Evolutionary conservation across 768 basidiomycete genomes (phyloP).

Genomic region (Pleurotus cornucopiae): DNA sequence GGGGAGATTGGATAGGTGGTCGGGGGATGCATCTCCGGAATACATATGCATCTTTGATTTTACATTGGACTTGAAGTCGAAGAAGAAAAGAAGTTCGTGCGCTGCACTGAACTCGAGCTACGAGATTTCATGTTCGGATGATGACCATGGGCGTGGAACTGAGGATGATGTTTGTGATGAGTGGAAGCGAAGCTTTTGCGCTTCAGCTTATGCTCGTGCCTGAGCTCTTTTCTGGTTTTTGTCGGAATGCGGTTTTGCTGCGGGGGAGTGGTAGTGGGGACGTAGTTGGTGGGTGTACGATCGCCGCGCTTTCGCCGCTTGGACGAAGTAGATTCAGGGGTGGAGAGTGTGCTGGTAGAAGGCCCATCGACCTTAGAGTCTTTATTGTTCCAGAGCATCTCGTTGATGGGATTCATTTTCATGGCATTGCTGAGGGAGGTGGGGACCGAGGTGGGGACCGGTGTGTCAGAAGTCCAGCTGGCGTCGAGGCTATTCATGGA

Average conservation of each 20-base stretch:
- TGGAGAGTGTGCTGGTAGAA: conserved; percentile 34
- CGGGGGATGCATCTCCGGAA: too few relatives aligned
- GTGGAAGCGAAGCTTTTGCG: conserved; percentile 47
- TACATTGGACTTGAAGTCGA: conserved; percentile 15
- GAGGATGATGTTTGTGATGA: conserved; percentile 40
- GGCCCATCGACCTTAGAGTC: conserved; percentile 16
- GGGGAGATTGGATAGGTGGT: background rate
- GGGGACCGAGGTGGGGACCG: conserved; percentile 25
- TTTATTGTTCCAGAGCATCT: conserved; percentile 51
- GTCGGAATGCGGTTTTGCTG: conserved; percentile 32
- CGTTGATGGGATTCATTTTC: conserved; percentile 51
- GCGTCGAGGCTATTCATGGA: conserved; percentile 15
- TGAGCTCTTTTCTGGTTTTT: conserved; percentile 61
- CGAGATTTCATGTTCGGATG: conserved; percentile 65
- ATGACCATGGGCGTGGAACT: conserved; percentile 53
- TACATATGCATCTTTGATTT: conserved; percentile 2
- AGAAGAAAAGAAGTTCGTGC: conserved; percentile 29
- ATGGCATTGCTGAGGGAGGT: conserved; percentile 25
- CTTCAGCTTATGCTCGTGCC: conserved; percentile 67
- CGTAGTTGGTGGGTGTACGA: conserved; percentile 43
- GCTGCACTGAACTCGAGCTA: conserved; percentile 50
- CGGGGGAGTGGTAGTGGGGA: background rate
- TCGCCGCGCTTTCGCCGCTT: conserved; percentile 32
- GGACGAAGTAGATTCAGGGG: conserved; percentile 49
- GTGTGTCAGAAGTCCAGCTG: conserved; percentile 33